Evolutionary conservation across 305 asterid species (phyloP).

Genomic region (Solanum hybrid): DNA sequence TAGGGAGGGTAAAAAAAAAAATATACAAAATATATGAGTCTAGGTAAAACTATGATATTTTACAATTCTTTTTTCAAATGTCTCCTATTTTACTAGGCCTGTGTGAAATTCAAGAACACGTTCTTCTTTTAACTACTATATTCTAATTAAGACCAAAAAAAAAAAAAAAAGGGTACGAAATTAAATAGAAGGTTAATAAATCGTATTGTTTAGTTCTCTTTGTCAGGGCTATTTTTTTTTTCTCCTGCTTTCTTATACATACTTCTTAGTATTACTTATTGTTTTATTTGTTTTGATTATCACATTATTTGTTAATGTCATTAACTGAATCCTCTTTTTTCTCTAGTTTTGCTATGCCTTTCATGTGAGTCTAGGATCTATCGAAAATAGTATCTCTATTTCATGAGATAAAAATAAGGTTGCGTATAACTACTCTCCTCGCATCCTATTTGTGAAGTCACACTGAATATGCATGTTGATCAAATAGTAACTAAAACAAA

Average conservation of each 20-base stretch:
- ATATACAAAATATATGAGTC: neutral
- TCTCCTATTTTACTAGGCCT: neutral
- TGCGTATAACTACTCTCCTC: neutral
- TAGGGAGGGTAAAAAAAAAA: no score
- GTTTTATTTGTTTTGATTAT: no score
- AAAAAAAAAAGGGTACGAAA: neutral
- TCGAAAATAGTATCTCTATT: no score
- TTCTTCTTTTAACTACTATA: neutral
- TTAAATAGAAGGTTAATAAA: neutral
- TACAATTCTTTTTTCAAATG: neutral
- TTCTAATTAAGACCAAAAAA: neutral
- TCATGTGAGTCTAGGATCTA: no score
- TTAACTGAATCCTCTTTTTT: no score
- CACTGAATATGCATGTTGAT: neutral
- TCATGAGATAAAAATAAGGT: no score
- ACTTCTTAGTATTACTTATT: neutral
- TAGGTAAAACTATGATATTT: neutral
- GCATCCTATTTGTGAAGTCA: neutral
- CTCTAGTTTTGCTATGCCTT: neutral
- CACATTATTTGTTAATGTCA: no score
- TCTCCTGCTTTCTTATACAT: neutral
- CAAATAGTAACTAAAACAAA: neutral
- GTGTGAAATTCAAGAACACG: neutral
- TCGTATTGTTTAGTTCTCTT: neutral
- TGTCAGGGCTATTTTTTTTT: no score